Conservation (phyloP, 2,329 filamentous ascomycete species). For the Ceratocystis alfenasii region DNA sequence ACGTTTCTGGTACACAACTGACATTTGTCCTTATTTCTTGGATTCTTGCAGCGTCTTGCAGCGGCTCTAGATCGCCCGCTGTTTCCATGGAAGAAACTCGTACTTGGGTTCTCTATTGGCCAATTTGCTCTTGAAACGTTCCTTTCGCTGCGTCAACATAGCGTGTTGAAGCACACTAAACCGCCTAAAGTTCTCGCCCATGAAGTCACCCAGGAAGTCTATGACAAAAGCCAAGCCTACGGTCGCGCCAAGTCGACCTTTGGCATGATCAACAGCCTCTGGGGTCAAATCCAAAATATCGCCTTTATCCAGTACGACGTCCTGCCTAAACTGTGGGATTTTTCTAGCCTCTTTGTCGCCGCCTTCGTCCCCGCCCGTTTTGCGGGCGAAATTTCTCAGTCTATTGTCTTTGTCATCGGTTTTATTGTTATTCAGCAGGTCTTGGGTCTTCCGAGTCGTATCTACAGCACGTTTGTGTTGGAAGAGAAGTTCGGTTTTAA, state of each 20-base stretch:
- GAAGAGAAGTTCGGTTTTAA: slow-evolving; percentile 98
- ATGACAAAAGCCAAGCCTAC: slow-evolving; percentile 82
- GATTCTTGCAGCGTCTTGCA: slow-evolving; percentile 54
- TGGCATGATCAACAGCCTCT: slow-evolving; percentile 67
- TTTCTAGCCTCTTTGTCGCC: slow-evolving; percentile 63
- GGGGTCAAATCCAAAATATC: slow-evolving; percentile 76
- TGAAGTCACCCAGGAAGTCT: slow-evolving; percentile 80
- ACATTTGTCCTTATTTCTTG: slow-evolving; percentile 13
- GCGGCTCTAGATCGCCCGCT: slow-evolving; percentile 77
- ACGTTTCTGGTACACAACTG: slow-evolving; percentile 10
- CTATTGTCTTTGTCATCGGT: slow-evolving; percentile 78
- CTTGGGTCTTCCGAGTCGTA: slow-evolving; percentile 64
- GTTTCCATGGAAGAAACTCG: slow-evolving; percentile 96
- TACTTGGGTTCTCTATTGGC: slow-evolving; percentile 84
- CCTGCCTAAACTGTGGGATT: slow-evolving; percentile 78
- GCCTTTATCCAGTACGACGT: slow-evolving; percentile 83
- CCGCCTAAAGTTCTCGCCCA: slow-evolving; percentile 77
- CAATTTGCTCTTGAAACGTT: slow-evolving; percentile 86
- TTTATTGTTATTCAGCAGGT: slow-evolving; percentile 74
- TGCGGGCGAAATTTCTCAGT: slow-evolving; percentile 85
- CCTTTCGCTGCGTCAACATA: slow-evolving; percentile 81
- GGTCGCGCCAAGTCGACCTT: slow-evolving; percentile 92
- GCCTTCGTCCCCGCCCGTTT: slow-evolving; percentile 66
- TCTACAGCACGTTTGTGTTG: slow-evolving; percentile 91
- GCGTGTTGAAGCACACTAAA: slow-evolving; percentile 64